Conservation (phyloP, 805 yeast species). For the Suhomyces sp. region DNA sequence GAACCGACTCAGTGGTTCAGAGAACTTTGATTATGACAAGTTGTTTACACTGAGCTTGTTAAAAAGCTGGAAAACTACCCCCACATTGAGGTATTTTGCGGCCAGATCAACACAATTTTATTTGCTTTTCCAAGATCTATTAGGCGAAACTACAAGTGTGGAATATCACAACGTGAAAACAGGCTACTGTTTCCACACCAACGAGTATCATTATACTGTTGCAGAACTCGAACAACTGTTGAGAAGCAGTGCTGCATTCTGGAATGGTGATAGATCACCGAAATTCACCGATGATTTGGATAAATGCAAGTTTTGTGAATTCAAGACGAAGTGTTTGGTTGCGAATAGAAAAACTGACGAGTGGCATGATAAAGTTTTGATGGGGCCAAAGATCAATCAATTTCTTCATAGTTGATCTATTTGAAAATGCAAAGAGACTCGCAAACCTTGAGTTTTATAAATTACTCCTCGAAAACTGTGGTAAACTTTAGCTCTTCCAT, state of each 20-base stretch:
- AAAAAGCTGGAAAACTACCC: slow-evolving; percentile 49
- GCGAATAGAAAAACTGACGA: slow-evolving; percentile 6
- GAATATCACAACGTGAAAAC: slow-evolving; percentile 48
- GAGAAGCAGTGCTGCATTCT: slow-evolving; percentile 42
- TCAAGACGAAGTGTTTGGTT: slow-evolving; percentile 25
- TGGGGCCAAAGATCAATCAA: slow-evolving; percentile 1
- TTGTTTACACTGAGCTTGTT: slow-evolving; percentile 29
- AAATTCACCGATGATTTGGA: slow-evolving; percentile 37
- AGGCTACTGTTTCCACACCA: slow-evolving; percentile 36
- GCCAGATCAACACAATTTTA: slow-evolving; percentile 53
- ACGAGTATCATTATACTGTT: slow-evolving; percentile 38
- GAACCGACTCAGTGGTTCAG: slow-evolving; percentile 7
- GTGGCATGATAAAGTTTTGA: not conserved
- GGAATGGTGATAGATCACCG: slow-evolving; percentile 61
- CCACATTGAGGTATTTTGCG: slow-evolving; percentile 58
- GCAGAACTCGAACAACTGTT: slow-evolving; percentile 28
- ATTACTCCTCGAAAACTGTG: too few species aligned
- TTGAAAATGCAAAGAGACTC: too few species aligned
- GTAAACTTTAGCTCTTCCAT: too few species aligned
- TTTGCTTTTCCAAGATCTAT: slow-evolving; percentile 30
- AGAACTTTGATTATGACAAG: slow-evolving; percentile 18
- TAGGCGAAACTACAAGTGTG: slow-evolving; percentile 45
- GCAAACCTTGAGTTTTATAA: too few species aligned
- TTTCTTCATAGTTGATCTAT: too few species aligned
- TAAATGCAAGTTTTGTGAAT: slow-evolving; percentile 58